Conservation (phyloP, 257 asterid species). For the Primulina huaijiensis region DNA sequence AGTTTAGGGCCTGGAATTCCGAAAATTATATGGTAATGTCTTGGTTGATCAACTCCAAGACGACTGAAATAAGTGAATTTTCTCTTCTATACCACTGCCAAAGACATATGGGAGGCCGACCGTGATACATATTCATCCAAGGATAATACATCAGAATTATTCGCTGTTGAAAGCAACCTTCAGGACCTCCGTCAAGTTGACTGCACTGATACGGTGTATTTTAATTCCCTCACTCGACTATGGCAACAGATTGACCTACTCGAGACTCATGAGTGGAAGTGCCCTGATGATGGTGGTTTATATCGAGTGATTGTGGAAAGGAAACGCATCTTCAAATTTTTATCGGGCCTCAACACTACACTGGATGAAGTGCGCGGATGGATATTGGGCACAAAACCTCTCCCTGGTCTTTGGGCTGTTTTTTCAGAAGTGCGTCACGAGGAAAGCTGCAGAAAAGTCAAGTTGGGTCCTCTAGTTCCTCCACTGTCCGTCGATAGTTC, state of each 20-base stretch:
- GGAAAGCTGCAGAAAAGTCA: neutral
- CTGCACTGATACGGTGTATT: neutral
- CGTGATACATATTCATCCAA: neutral
- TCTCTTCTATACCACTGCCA: neutral
- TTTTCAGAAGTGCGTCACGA: too few relatives aligned
- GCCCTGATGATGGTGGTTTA: neutral
- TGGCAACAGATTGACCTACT: slow-evolving; percentile 10
- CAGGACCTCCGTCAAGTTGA: neutral
- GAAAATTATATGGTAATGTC: neutral
- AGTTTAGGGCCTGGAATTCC: neutral
- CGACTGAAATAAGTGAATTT: neutral
- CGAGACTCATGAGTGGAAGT: neutral
- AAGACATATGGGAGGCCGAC: too few relatives aligned
- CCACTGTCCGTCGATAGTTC: too few relatives aligned
- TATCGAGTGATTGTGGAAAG: neutral
- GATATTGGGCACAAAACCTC: neutral
- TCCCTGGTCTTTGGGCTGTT: neutral
- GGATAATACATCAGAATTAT: neutral
- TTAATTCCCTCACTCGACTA: neutral
- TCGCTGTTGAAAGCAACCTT: neutral
- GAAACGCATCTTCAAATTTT: neutral
- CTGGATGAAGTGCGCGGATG: slow-evolving; percentile 10
- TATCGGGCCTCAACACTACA: neutral
- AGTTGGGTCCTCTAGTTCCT: neutral
- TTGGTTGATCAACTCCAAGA: neutral